Evolutionary conservation across 2,329 filamentous ascomycete genomes (phyloP), one percentile per base, ranked within the genome.

Genomic region (Xylariaceae sp.): DNA sequence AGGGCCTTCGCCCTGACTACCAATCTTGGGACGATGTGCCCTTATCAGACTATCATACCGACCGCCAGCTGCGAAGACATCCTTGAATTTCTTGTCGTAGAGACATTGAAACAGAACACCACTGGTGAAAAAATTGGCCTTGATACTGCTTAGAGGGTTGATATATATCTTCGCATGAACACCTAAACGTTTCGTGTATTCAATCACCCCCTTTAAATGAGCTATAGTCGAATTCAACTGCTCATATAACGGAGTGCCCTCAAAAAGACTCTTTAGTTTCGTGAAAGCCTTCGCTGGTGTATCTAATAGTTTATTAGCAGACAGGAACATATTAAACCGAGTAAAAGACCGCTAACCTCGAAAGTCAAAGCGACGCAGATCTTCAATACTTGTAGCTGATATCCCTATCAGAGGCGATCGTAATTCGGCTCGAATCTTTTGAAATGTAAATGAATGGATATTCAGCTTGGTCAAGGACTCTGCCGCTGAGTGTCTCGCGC

Each of bases 61-160:
- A 2, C 95, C 95, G 47, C 96, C 95, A 28, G 93, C 95, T 5
- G 94, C 95, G 69, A 98, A 92, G 0, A 98, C 91, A 65, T 95
- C 89, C 65, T 85, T 87, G 60, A 88, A 84, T 71, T 92, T 96
- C 60, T 85, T 87, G 71, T 98, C 94, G 62, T 93, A 92, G 2
- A 97, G 77, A 68, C 92, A 97, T 60, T 96, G 91, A 71, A 99
- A 98, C 39, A 98, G 79, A 24, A 98, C 80, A 6, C 93, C 93
- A 1, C 90, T 89, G 16, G 85, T 80, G 73, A 95, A 99, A 71
- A 98, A 97, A 54, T 88, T 90, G 70, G 97, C 93, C 69, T 96
- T 96, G 68, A 96, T 85, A 72, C 91, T 96, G 69, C 88, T 90
- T 6, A 99, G 80, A 0, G 94, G 93, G 62, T 87, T 91, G 65